These are phyloP conservation scores for Ganoderma resinaceum DNA, from an alignment of 1,284 basidiomycete genomes.

Conservation along the genomic window DNA sequence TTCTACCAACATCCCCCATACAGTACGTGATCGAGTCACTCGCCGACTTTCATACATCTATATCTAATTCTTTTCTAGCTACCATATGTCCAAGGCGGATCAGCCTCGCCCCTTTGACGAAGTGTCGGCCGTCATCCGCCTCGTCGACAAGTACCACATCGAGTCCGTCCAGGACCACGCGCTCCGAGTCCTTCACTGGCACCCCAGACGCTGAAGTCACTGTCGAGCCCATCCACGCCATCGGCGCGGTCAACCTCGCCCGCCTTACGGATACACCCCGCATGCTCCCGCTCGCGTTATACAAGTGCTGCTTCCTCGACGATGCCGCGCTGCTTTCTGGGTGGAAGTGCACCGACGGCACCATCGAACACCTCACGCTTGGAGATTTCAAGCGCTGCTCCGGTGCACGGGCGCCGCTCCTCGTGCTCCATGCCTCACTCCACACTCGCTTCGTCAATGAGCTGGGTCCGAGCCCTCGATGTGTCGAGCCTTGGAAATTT, in stretches of 20 bases:
- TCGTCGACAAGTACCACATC: slow-evolving; percentile 22
- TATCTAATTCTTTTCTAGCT: neutral
- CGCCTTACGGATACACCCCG: neutral
- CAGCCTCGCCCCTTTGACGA: neutral
- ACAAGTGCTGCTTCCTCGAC: neutral
- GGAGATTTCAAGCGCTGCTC: neutral
- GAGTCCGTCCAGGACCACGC: slow-evolving; percentile 9
- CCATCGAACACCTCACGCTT: neutral
- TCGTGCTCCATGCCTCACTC: neutral
- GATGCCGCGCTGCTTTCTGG: neutral
- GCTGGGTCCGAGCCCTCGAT: neutral
- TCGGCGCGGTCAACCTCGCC: slow-evolving; percentile 13
- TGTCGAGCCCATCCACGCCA: neutral
- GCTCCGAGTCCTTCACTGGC: neutral
- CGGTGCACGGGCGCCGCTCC: neutral
- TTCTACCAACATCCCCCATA: neutral
- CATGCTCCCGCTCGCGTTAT: slow-evolving; percentile 11
- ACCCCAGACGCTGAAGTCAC: neutral
- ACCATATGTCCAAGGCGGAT: neutral
- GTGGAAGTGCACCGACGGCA: slow-evolving; percentile 1
- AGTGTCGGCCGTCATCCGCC: slow-evolving; percentile 13
- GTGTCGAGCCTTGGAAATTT: neutral
- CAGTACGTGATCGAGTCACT: neutral
- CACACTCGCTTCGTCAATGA: neutral
- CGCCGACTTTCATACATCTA: neutral